These are phyloP conservation scores for Fusarium stilboides DNA, from an alignment of 2,329 filamentous ascomycete genomes.

Conservation along the genomic window DNA sequence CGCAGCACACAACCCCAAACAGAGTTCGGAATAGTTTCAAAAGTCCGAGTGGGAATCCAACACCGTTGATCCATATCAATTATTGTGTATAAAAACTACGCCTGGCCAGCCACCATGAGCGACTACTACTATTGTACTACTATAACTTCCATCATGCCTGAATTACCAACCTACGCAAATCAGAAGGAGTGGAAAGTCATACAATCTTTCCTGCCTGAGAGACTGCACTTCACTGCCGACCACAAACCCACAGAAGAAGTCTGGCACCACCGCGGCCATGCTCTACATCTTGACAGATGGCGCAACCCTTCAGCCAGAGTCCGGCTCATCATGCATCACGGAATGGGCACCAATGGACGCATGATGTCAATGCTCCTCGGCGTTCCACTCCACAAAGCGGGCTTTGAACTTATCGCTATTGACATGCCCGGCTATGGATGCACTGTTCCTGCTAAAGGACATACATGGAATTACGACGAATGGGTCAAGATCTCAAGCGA, in stretches of 20 bases:
- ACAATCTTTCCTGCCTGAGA: conserved; percentile 8
- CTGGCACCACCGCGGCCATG: conserved; percentile 20
- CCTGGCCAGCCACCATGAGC: too few species aligned
- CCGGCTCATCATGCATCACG: conserved; percentile 21
- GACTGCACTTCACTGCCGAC: conserved; percentile 2
- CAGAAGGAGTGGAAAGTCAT: conserved; percentile 18
- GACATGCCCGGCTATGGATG: conserved; percentile 24
- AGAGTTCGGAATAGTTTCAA: too few species aligned
- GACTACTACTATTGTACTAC: too few species aligned
- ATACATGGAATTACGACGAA: conserved; percentile 1
- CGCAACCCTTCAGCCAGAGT: conserved; percentile 2
- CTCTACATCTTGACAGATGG: conserved; percentile 25
- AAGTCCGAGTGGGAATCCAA: too few species aligned
- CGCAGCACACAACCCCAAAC: background rate
- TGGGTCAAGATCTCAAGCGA: conserved; percentile 12
- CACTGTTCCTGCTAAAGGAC: background rate
- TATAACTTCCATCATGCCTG: background rate
- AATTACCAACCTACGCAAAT: conserved; percentile 2
- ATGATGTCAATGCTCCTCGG: conserved; percentile 32
- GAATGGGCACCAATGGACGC: conserved; percentile 20
- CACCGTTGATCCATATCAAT: too few species aligned
- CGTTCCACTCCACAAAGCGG: conserved; percentile 15
- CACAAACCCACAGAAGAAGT: conserved; percentile 20
- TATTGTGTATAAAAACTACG: too few species aligned
- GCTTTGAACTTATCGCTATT: conserved; percentile 10